Conservation (phyloP, 495 filamentous ascomycete genomes). For the Glutinoglossum americanum region DNA sequence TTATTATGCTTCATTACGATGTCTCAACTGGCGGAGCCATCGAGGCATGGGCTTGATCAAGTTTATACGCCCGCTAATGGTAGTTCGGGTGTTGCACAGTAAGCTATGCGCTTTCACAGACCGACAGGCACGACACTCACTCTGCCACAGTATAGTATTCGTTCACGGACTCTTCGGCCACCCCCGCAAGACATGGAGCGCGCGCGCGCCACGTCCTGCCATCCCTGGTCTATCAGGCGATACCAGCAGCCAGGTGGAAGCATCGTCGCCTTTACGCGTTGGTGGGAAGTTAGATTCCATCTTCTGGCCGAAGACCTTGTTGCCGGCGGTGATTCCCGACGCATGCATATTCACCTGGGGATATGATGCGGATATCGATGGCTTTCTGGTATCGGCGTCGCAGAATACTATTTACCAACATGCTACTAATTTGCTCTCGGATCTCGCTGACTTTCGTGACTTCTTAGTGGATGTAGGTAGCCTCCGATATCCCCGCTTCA, state of each 20-base stretch:
- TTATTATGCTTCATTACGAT: too few species aligned
- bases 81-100: neutral
- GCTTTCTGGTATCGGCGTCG: neutral
- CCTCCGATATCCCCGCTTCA: neutral
- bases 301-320: neutral
- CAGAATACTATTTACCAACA: constrained; percentile 1
- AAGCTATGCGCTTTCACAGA: neutral
- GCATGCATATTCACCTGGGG: neutral
- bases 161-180: neutral
- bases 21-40: too few species aligned
- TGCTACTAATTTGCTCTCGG: constrained; percentile 1
- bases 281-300: too few species aligned
- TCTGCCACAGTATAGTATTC: constrained; percentile 3
- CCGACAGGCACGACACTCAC: neutral
- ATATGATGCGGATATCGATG: neutral
- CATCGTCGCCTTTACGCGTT: too few species aligned
- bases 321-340: neutral
- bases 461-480: neutral
- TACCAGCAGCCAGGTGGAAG: too few species aligned
- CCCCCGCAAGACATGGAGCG: neutral
- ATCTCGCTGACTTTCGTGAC: neutral
- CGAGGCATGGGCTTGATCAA: too few species aligned
- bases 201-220: too few species aligned
- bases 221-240: too few species aligned
- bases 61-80: too few species aligned